Conservation (phyloP, 345 rosid genomes). For the Eucalyptus pauciflora region DNA sequence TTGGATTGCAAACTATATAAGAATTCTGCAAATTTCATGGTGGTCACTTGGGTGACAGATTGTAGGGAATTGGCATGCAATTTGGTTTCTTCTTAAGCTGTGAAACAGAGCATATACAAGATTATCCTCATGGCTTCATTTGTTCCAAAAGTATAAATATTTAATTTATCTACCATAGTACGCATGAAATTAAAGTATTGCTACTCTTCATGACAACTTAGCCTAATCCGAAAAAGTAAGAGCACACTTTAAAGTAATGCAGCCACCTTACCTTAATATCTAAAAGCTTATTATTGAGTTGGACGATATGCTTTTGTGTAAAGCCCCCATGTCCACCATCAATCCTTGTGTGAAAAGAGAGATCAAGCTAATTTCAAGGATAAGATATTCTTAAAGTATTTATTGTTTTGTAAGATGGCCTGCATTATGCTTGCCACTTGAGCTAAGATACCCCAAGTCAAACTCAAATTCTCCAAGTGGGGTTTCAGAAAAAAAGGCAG, state of each 20-base stretch:
- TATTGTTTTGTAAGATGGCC: background rate
- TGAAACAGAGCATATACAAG: background rate
- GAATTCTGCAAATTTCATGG: background rate
- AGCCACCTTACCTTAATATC: background rate
- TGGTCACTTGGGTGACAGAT: background rate
- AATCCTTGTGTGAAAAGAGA: background rate
- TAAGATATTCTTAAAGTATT: background rate
- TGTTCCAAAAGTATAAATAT: background rate
- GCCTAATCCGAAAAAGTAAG: background rate
- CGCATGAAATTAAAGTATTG: background rate
- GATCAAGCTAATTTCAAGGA: background rate
- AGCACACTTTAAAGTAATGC: background rate
- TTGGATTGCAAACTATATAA: background rate
- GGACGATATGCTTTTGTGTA: background rate
- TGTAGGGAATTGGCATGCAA: background rate
- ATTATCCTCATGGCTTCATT: background rate
- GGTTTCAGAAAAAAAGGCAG: background rate
- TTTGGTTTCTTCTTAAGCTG: background rate
- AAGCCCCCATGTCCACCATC: background rate
- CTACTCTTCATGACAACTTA: background rate
- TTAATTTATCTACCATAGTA: background rate
- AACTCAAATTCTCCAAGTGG: background rate
- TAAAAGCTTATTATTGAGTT: background rate
- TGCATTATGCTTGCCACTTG: background rate
- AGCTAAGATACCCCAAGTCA: background rate